Base-by-base conservation (phyloP, 805 yeast species). In the Zygotorulaspora sp. region DNA sequence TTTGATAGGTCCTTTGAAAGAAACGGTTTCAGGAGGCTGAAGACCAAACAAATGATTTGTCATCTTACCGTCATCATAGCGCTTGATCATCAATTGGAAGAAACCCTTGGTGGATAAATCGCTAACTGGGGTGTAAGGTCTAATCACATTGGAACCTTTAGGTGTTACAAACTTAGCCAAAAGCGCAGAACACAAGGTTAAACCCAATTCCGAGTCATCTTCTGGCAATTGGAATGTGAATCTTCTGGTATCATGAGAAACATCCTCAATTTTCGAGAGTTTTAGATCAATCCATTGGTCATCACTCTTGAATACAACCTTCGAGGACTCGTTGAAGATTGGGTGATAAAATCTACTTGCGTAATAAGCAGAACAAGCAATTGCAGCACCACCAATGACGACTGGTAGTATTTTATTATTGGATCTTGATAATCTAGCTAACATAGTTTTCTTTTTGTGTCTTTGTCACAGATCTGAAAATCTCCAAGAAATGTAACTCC, bases 1-100 rank as follows among this genome's bases (percentile, higher is more conserved):
- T 56, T 74, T 71, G 49, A 88, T 75, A 49, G 97, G 97, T 35
- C 98, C 98, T 72, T 88, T 90, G 75, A 92, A 83, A 7, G 95
- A 67, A 40, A 92, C 73, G 35, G 88, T 77, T 56, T 92, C 97
- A 55, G 82, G 76, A 44, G 75, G 77, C 64, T 83, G 79, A 61
- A 90, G 76, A 43, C 65, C 65, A 61, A 73, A 76, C 42, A 87
- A 65, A 66, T 86, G 92, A 57, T 70, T 69, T 37, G 90, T 76
- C 77, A 88, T 79, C 67, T 84, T 83, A 55, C 97, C 97, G 39
- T 72, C 75, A 35, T 80, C 83, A 69, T 92, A 92, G 46, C 70
- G 76, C 76, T 92, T 92, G 66, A 92, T 72, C 43, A 89, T 75
- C 49, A 92, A 74, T 43, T 85, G 85, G 52, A 94, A 68, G 36